phyloP scores from a whole-genome alignment of 768 basidiomycete species.

The Clitopilus hobsonii region DNA sequence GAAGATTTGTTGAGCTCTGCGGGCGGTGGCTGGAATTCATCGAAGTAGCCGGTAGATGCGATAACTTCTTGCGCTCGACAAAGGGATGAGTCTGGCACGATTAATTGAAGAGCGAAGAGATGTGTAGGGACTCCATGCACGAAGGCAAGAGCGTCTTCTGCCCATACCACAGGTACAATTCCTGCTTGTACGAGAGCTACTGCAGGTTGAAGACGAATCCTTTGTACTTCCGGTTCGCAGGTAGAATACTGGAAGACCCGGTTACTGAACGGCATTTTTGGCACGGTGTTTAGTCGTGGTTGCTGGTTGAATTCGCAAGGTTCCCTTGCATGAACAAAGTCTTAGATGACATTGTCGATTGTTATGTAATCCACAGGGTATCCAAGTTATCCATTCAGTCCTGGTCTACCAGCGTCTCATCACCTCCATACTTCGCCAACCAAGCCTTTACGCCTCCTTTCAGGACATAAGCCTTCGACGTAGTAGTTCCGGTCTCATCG shows the following conservation, averaged over 20 bases:
- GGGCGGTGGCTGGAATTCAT: neutral
- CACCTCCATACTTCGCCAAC: conserved; percentile 26
- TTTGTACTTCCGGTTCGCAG: no score
- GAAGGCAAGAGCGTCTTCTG: neutral
- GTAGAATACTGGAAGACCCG: no score
- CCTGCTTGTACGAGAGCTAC: neutral
- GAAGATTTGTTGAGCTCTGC: neutral
- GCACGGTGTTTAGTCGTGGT: no score
- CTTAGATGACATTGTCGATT: no score
- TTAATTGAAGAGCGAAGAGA: neutral
- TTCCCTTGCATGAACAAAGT: no score
- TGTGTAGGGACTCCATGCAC: neutral
- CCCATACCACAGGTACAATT: neutral
- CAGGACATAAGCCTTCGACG: conserved; percentile 36
- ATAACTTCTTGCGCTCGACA: neutral
- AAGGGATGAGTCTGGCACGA: neutral
- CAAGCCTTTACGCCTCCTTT: conserved; percentile 40
- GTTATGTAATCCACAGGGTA: no score
- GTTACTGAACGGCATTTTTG: no score
- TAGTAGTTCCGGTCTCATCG: conserved; percentile 19
- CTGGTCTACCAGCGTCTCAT: conserved; percentile 24
- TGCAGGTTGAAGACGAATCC: neutral
- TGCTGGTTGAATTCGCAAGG: no score
- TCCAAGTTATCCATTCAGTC: neutral
- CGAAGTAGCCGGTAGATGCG: neutral